Evolutionary conservation across 2,329 filamentous ascomycete species (phyloP).

Genomic region (Myriosclerotinia scirpicola): DNA sequence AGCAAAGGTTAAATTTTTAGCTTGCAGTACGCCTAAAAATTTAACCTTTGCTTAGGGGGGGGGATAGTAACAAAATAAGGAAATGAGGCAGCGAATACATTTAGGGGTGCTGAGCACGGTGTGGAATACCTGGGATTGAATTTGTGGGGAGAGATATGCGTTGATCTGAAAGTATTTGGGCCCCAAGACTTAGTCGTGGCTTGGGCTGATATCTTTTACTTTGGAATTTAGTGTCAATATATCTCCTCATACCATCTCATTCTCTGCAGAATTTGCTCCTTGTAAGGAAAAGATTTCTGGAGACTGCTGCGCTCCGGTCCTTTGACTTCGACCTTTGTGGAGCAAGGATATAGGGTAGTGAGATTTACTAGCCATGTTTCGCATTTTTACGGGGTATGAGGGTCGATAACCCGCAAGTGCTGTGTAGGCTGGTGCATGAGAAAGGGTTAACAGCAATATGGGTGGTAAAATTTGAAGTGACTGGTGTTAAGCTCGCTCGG

Average conservation of each 20-base stretch:
- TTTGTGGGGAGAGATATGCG: not conserved
- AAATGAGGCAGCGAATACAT: not conserved
- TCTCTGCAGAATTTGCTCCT: not conserved
- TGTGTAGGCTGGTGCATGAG: not conserved
- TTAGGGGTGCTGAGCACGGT: not conserved
- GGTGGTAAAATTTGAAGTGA: not conserved
- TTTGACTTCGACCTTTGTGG: too few species aligned
- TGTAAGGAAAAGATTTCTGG: not conserved
- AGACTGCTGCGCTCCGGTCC: not conserved
- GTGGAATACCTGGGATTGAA: not conserved
- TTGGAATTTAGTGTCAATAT: not conserved
- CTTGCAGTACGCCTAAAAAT: too few species aligned
- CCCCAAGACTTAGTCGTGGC: not conserved
- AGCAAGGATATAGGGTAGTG: not conserved
- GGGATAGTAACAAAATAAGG: too few species aligned
- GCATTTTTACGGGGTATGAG: not conserved
- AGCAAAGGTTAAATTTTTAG: too few species aligned
- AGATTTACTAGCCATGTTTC: not conserved
- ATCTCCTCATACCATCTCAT: too few species aligned
- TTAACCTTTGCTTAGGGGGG: too few species aligned
- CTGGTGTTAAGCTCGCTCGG: not conserved
- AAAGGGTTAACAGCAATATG: not conserved
- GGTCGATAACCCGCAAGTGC: not conserved
- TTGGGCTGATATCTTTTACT: not conserved
- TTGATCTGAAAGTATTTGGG: too few species aligned